Evolutionary conservation across 1,284 basidiomycete species (phyloP), one percentile per base, ranked within the genome.

Genomic region (Heterobasidion parviporum): DNA sequence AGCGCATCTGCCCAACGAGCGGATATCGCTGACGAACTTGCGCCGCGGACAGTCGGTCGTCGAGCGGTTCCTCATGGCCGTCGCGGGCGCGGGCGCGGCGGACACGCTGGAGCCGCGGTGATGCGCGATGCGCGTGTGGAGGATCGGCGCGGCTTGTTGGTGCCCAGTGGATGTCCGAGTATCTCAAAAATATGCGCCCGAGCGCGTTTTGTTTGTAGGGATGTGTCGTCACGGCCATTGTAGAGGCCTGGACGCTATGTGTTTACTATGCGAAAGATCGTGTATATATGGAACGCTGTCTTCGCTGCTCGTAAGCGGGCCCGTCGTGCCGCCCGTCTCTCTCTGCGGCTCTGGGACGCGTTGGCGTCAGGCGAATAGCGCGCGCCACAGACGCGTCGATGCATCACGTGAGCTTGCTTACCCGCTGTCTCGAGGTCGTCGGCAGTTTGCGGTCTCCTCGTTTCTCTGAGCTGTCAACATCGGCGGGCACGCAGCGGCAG

Each of bases 1-100:
- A 75, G 91, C 92, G 0, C 92, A 94, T 73, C 69, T 94, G n/a
- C 83, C 89, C 2, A 86, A 94, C 64, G 92, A 94, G 66, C 79
- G 90, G 8, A 89, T 94, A 56, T 86, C 90, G 1, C 69, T 94
- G 1, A 71, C 78, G 12, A 93, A 94, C 63, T 73, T 94, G 9
- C 77, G 79, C 20, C 81, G 83, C 45, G 91, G 90, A 0, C 87
- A 89, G 61, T 74, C 81, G 2, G 88, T 92, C 46, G 68, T 92
- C 32, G 81, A 89, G 63, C 79, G 83, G 14, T 93, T 92, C 69
- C 69, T 93, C 16, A 16, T 47, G 16, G 10, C 46, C 18, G 46
- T 47, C 2, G 46, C 10, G n/a, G 38, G 38, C 10, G 38, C 10
- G 38, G n/a, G n/a, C 38, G 10, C 38, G 38, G n/a, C 12, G 38